phyloP scores from a whole-genome alignment of 768 basidiomycete species.

The Mycena sanguinolenta region DNA sequence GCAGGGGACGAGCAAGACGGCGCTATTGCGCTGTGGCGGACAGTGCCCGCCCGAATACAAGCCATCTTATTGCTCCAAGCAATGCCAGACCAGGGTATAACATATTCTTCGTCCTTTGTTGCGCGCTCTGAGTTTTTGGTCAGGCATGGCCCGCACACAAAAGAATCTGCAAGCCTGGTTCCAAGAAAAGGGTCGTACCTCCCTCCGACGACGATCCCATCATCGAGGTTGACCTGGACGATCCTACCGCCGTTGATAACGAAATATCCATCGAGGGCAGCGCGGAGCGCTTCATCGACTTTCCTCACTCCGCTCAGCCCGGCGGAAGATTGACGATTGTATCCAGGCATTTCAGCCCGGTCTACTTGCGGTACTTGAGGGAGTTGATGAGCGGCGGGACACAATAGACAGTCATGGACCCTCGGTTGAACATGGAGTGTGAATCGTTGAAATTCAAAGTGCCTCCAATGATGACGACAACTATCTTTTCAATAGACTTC shows the following conservation, averaged over 20 bases:
- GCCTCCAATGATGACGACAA: too few species aligned
- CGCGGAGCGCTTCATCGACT: conserved; percentile 20
- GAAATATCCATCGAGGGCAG: conserved; percentile 11
- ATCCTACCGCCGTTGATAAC: conserved; percentile 17
- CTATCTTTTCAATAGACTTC: too few species aligned
- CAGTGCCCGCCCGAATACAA: conserved; percentile 13
- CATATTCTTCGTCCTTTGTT: conserved; percentile 10
- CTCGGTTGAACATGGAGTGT: too few species aligned
- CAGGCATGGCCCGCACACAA: conserved; percentile 24
- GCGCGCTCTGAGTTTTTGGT: conserved; percentile 13
- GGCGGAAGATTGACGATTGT: conserved; percentile 22
- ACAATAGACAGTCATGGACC: too few species aligned
- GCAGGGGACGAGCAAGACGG: conserved; percentile 18
- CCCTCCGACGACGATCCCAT: background rate
- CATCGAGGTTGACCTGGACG: conserved; percentile 13
- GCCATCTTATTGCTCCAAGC: conserved; percentile 23
- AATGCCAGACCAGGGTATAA: conserved; percentile 26
- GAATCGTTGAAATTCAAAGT: too few species aligned
- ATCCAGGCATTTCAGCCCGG: conserved; percentile 21
- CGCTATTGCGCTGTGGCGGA: conserved; percentile 22
- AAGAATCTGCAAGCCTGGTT: conserved; percentile 24
- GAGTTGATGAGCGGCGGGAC: conserved; percentile 9
- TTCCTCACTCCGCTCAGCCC: conserved; percentile 19
- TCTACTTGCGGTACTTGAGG: conserved; percentile 17
- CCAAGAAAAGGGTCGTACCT: background rate